A percentile compares a stretch with the other conserved stretches of the same genome.
Evolutionary conservation across 768 basidiomycete genomes (phyloP).

Genomic region (Punctularia strigosozonata): DNA sequence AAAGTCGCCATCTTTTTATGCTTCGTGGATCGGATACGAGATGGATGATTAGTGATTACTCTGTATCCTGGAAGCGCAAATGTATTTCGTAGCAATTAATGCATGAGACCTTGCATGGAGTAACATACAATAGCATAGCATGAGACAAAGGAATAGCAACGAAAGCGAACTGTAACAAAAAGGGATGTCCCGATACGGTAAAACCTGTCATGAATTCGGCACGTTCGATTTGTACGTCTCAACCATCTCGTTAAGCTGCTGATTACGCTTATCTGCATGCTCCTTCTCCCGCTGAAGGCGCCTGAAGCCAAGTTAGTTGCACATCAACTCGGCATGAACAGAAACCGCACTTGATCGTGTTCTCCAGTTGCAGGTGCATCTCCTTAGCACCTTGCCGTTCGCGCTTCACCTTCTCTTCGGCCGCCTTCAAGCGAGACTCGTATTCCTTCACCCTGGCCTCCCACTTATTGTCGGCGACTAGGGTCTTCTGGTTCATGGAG

Average conservation of each 20-base stretch:
- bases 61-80: too few species aligned
- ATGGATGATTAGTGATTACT: too few species aligned
- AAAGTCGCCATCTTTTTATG: too few species aligned
- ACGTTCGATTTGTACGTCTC: slow-evolving; percentile 31
- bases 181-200: too few species aligned
- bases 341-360: slow-evolving; percentile 46
- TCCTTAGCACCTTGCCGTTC: slow-evolving; percentile 94
- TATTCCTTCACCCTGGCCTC: slow-evolving; percentile 93
- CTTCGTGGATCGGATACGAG: too few species aligned
- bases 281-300: slow-evolving; percentile 69
- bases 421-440: slow-evolving; percentile 65
- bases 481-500: slow-evolving; percentile 57
- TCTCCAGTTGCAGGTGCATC: slow-evolving; percentile 59
- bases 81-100: too few species aligned
- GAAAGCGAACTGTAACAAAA: too few species aligned
- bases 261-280: slow-evolving; percentile 62
- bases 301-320: slow-evolving; percentile 25
- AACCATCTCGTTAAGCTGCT: slow-evolving; percentile 44
- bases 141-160: too few species aligned
- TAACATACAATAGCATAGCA: too few species aligned
- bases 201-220: too few species aligned
- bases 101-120: too few species aligned
- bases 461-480: slow-evolving; percentile 77
- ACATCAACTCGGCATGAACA: slow-evolving; percentile 3
- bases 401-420: slow-evolving; percentile 86